Conservation (phyloP, 495 filamentous ascomycete genomes). For the Symbiotaphrina buchneri region DNA sequence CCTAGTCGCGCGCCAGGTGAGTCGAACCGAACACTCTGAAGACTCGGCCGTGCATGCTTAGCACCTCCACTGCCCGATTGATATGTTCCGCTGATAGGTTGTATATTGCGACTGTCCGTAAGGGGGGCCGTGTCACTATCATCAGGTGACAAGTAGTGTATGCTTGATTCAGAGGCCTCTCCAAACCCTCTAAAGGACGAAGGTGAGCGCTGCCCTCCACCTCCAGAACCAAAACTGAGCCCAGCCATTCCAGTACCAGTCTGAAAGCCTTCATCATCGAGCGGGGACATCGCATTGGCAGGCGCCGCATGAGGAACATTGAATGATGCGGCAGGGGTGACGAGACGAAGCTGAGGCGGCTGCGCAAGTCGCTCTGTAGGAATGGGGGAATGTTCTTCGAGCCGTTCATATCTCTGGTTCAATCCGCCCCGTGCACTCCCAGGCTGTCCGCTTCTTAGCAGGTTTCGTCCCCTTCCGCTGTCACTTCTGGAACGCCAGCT, state of each 20-base stretch:
- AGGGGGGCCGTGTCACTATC: constrained; percentile 11
- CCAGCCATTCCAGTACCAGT: no score
- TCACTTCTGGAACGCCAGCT: constrained; percentile 2
- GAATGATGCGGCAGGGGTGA: constrained; percentile 4
- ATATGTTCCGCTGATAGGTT: constrained; percentile 10
- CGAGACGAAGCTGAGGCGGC: constrained; percentile 4
- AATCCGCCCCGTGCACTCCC: constrained; percentile 5
- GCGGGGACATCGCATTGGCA: no score
- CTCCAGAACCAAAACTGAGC: no score
- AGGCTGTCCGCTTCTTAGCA: constrained; percentile 9
- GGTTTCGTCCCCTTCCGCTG: constrained; percentile 11
- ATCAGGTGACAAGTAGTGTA: not conserved
- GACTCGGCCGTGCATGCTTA: constrained; percentile 17
- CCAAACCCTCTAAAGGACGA: no score
- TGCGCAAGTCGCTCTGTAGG: constrained; percentile 7
- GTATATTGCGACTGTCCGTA: constrained; percentile 13
- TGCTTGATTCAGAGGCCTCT: no score
- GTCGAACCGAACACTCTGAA: constrained; percentile 29
- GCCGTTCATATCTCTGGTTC: constrained; percentile 12
- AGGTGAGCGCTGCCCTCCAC: no score
- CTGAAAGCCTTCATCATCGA: no score
- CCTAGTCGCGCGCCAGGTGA: constrained; percentile 27
- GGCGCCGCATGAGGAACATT: no score
- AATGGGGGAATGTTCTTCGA: constrained; percentile 15
- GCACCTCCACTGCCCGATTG: constrained; percentile 3